Conservation (phyloP, 148 eudicot species). For the Silene latifolia region DNA sequence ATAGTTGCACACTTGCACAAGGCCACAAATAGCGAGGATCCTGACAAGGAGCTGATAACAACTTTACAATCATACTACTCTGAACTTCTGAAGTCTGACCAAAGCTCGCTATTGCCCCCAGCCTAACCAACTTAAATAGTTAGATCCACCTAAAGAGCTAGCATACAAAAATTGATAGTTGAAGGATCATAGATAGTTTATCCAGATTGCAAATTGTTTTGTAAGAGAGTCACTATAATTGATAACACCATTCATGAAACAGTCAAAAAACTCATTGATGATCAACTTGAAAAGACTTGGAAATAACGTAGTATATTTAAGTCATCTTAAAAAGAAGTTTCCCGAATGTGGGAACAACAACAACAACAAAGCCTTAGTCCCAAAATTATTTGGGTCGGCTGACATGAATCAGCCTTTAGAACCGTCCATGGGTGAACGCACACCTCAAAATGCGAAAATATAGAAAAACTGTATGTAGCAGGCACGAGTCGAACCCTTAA, state of each 20-base stretch:
- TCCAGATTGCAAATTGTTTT: neutral
- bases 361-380: no score
- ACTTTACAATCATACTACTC: neutral
- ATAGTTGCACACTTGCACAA: no score
- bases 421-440: no score
- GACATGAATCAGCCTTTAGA: no score
- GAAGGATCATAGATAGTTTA: neutral
- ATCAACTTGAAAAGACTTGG: neutral
- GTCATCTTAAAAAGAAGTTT: neutral
- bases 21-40: neutral
- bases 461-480: no score
- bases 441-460: no score
- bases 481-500: no score
- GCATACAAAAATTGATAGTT: constrained; percentile 3
- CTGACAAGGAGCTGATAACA: neutral
- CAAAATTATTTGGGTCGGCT: no score
- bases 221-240: neutral
- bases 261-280: no score
- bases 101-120: neutral
- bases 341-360: neutral
- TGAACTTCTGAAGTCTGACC: neutral
- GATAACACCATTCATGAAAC: neutral
- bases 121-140: neutral
- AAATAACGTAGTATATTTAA: neutral
- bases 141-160: neutral